These are phyloP conservation scores for Fusarium multiceps DNA, from an alignment of 2,329 filamentous ascomycete species.

Conservation along the genomic window DNA sequence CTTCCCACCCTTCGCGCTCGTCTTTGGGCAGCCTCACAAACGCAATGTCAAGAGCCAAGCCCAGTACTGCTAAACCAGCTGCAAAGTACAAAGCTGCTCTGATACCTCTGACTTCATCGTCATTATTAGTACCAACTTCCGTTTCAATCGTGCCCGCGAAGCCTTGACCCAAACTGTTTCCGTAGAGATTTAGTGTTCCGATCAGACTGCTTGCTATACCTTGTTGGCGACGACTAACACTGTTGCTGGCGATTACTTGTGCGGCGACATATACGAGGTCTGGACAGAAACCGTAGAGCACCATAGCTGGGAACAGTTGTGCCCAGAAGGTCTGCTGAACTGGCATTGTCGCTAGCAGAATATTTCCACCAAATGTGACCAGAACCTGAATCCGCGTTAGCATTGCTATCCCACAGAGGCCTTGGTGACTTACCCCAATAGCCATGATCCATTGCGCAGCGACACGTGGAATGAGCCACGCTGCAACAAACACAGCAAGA, in stretches of 20 bases:
- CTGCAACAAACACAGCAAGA: slow-evolving; percentile 35
- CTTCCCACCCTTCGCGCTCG: slow-evolving; percentile 24
- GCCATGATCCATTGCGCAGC: slow-evolving; percentile 61
- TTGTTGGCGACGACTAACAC: slow-evolving; percentile 59
- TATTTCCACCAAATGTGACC: background rate
- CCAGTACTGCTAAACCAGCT: slow-evolving; percentile 8
- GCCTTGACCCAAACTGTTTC: slow-evolving; percentile 48
- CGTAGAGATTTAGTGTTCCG: slow-evolving; percentile 53
- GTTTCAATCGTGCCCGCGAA: slow-evolving; percentile 52
- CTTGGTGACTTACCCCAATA: slow-evolving; percentile 49
- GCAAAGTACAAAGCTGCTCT: slow-evolving; percentile 23
- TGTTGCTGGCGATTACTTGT: slow-evolving; percentile 65
- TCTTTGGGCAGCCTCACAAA: slow-evolving; percentile 26
- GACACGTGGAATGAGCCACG: slow-evolving; percentile 59
- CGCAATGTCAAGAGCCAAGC: slow-evolving; percentile 1
- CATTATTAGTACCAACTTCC: slow-evolving; percentile 14
- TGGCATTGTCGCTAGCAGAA: slow-evolving; percentile 55
- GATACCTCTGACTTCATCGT: slow-evolving; percentile 3
- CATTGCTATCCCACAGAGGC: background rate
- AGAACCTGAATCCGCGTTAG: background rate
- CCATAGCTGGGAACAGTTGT: slow-evolving; percentile 55
- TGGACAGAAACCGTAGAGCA: slow-evolving; percentile 53
- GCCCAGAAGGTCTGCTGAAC: slow-evolving; percentile 55
- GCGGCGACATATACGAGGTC: slow-evolving; percentile 63
- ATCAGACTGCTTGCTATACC: slow-evolving; percentile 63